Conservation (phyloP, 306 rosid genomes). For the Lupinus albus region DNA sequence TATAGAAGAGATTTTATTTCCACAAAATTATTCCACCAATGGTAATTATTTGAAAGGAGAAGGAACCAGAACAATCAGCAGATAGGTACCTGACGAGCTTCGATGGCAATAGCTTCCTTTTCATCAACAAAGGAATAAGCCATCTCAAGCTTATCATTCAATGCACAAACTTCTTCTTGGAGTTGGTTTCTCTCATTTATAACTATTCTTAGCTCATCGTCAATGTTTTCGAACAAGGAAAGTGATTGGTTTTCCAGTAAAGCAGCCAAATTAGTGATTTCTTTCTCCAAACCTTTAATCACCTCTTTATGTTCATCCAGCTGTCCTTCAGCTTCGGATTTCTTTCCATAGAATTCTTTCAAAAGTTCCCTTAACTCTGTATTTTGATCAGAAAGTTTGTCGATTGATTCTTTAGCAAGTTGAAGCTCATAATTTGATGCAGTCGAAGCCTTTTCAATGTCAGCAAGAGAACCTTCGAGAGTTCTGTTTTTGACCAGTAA, state of each 20-base stretch:
- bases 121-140: conserved; percentile 79
- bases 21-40: conserved; percentile 36
- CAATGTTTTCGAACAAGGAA: conserved; percentile 59
- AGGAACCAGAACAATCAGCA: conserved; percentile 33
- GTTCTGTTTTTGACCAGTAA: conserved; percentile 54
- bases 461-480: conserved; percentile 63
- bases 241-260: conserved; percentile 61
- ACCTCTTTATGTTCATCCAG: conserved; percentile 79
- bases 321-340: conserved; percentile 63
- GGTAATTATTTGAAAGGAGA: conserved; percentile 32
- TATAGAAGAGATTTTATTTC: conserved; percentile 44
- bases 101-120: conserved; percentile 83
- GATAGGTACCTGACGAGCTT: conserved; percentile 77
- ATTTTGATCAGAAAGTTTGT: conserved; percentile 59
- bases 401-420: conserved; percentile 61
- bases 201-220: conserved; percentile 65
- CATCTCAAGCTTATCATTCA: conserved; percentile 78
- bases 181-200: conserved; percentile 75
- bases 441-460: conserved; percentile 63
- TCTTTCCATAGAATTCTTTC: conserved; percentile 60
- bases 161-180: conserved; percentile 57
- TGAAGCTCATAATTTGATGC: conserved; percentile 64
- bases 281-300: conserved; percentile 75
- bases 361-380: conserved; percentile 64
- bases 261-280: conserved; percentile 66